phyloP scores from a whole-genome alignment of 768 basidiomycete genomes.

The Suillus subaureus region DNA sequence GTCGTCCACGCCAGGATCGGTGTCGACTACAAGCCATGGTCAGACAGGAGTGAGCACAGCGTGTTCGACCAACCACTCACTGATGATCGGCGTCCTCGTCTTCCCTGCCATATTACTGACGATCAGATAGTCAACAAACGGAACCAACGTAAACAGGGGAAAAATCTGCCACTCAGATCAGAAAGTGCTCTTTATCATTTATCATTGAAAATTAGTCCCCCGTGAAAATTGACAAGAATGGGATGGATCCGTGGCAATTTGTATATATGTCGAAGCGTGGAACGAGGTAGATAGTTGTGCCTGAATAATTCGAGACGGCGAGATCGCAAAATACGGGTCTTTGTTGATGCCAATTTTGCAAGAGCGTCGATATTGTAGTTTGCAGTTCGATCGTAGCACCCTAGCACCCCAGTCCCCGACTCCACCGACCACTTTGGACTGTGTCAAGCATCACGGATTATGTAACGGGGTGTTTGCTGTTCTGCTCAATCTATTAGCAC shows the following conservation, averaged over 20 bases:
- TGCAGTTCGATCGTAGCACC: too few relatives aligned
- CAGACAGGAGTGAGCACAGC: neutral
- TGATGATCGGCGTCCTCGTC: slow-evolving; percentile 61
- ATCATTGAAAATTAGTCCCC: neutral
- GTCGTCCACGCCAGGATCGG: slow-evolving; percentile 88
- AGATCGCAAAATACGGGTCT: too few relatives aligned
- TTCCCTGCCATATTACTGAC: slow-evolving; percentile 19
- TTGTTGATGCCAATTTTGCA: too few relatives aligned
- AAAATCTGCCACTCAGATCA: neutral
- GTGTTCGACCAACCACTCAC: slow-evolving; percentile 41
- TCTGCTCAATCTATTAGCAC: neutral
- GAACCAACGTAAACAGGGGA: neutral
- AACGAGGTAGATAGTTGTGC: too few relatives aligned
- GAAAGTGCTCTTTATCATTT: neutral
- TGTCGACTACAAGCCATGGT: slow-evolving; percentile 59
- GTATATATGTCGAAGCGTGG: too few relatives aligned
- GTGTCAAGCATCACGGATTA: too few relatives aligned
- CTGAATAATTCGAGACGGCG: too few relatives aligned
- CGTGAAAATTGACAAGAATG: neutral
- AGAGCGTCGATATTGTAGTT: too few relatives aligned
- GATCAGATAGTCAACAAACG: neutral
- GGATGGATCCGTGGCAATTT: too few relatives aligned
- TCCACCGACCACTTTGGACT: too few relatives aligned
- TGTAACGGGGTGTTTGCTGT: neutral
- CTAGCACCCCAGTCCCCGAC: too few relatives aligned